These are phyloP conservation scores for Suhomyces guaymorum DNA, from an alignment of 1,139 yeast species.

Conservation along the genomic window DNA sequence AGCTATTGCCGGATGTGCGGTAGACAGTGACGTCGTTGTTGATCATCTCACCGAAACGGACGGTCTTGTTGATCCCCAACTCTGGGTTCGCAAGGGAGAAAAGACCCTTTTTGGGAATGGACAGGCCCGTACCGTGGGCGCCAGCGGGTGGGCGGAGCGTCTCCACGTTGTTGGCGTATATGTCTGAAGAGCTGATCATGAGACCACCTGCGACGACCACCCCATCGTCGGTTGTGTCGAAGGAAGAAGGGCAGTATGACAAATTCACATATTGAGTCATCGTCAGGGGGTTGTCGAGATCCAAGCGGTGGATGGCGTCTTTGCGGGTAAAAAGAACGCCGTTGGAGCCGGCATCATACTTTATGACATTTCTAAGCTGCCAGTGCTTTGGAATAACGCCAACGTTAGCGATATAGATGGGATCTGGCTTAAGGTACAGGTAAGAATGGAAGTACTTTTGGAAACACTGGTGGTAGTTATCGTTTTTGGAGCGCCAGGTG, in stretches of 20 bases:
- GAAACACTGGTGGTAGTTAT: slow-evolving; percentile 37
- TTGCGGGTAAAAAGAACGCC: slow-evolving; percentile 36
- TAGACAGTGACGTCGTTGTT: slow-evolving; percentile 76
- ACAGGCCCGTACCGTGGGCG: no score
- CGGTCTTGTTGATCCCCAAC: slow-evolving; percentile 48
- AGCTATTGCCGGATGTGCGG: slow-evolving; percentile 38
- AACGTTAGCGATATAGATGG: slow-evolving; percentile 35
- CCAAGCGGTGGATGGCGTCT: slow-evolving; percentile 30
- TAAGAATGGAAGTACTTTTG: slow-evolving; percentile 49
- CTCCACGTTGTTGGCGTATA: slow-evolving; percentile 30
- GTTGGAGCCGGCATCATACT: slow-evolving; percentile 36
- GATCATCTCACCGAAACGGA: slow-evolving; percentile 74
- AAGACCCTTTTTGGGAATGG: slow-evolving; percentile 52
- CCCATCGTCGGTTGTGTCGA: slow-evolving; percentile 60
- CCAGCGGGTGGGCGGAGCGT: slow-evolving; percentile 24
- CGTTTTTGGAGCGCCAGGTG: slow-evolving; percentile 10
- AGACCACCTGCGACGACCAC: slow-evolving; percentile 73
- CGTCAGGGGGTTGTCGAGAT: slow-evolving; percentile 18
- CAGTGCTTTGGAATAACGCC: slow-evolving; percentile 60
- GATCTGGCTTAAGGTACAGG: slow-evolving; percentile 40
- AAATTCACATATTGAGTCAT: slow-evolving; percentile 42
- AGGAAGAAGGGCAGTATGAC: slow-evolving; percentile 64
- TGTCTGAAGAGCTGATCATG: slow-evolving; percentile 26
- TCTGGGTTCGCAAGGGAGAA: slow-evolving; percentile 57
- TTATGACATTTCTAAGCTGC: slow-evolving; percentile 81